phyloP scores from a whole-genome alignment of 805 yeast genomes.

The Spencermartinsiella europaea region DNA sequence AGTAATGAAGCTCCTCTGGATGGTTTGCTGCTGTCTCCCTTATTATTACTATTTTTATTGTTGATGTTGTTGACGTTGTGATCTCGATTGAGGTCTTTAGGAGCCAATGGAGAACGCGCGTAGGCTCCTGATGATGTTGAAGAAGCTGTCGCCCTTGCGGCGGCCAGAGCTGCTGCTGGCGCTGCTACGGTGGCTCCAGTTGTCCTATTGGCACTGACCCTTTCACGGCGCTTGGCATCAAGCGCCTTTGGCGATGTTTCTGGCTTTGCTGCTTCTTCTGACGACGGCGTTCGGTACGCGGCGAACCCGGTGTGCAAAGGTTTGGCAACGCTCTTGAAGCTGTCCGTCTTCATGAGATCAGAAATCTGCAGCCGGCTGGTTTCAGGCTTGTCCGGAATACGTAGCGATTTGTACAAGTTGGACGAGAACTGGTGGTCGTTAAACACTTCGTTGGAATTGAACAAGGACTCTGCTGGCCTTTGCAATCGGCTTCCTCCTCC shows the following conservation, averaged over 20 bases:
- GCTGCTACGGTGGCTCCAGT: not conserved
- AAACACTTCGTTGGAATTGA: not conserved
- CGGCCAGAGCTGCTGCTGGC: not conserved
- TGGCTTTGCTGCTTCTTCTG: not conserved
- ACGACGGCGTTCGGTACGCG: conserved; percentile 9
- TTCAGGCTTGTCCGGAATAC: conserved; percentile 9
- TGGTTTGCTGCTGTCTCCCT: not conserved
- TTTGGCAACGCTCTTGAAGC: conserved; percentile 14
- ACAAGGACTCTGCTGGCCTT: not conserved
- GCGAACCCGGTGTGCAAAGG: conserved; percentile 12
- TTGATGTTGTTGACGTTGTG: too few relatives aligned
- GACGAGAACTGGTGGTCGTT: conserved; percentile 5
- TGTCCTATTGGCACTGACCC: not conserved
- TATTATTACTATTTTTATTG: not conserved
- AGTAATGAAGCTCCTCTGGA: conserved; percentile 15
- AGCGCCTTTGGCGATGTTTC: not conserved
- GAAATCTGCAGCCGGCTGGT: conserved; percentile 19
- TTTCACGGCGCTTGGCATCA: not conserved
- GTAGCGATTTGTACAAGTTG: conserved; percentile 4
- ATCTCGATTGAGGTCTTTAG: conserved; percentile 7
- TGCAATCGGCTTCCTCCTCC: not conserved
- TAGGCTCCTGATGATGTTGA: too few relatives aligned
- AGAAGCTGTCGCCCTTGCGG: not conserved
- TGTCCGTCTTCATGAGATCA: conserved; percentile 22
- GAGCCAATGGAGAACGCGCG: conserved; percentile 12